Percentiles rank a stretch among this genome's conserved stretches.
These are phyloP conservation scores for Endogone sp. DNA, from an alignment of 192 early-diverging fungal genomes.

Conservation along the genomic window DNA sequence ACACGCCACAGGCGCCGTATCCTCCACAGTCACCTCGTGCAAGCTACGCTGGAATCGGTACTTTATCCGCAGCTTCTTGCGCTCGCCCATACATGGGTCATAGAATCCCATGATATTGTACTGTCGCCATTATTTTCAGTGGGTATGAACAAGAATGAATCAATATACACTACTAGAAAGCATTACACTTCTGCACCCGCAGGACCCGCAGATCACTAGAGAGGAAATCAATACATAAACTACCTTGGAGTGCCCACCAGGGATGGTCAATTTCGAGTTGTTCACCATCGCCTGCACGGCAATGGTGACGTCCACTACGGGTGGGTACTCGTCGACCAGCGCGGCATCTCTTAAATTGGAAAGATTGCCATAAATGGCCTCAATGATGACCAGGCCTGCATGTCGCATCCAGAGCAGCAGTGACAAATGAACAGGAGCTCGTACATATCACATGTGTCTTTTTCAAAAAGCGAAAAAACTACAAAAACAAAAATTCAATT, in stretches of 20 bases:
- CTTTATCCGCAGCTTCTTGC: slow-evolving; percentile 78
- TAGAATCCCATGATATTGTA: slow-evolving; percentile 90
- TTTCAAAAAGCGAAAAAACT: no score
- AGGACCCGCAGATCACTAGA: no score
- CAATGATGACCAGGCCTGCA: slow-evolving; percentile 72
- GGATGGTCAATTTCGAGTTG: slow-evolving; percentile 84
- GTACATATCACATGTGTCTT: no score
- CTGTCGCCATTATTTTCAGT: slow-evolving; percentile 32
- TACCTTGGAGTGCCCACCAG: slow-evolving; percentile 85
- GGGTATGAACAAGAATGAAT: background rate
- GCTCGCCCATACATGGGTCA: slow-evolving; percentile 88
- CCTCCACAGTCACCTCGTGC: slow-evolving; percentile 79
- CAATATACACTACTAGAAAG: no score
- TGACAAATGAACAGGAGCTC: background rate
- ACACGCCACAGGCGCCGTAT: slow-evolving; percentile 72
- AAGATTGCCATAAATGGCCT: slow-evolving; percentile 87
- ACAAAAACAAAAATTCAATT: no score
- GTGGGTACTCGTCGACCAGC: slow-evolving; percentile 14
- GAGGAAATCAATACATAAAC: background rate
- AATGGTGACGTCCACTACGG: slow-evolving; percentile 77
- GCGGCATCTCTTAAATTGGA: slow-evolving; percentile 16
- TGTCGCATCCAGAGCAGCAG: slow-evolving; percentile 4
- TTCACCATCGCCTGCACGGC: slow-evolving; percentile 81
- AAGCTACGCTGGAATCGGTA: slow-evolving; percentile 79
- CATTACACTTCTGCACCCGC: no score